phyloP scores from a whole-genome alignment of 345 rosid species.

The Atalantia buxifolia region DNA sequence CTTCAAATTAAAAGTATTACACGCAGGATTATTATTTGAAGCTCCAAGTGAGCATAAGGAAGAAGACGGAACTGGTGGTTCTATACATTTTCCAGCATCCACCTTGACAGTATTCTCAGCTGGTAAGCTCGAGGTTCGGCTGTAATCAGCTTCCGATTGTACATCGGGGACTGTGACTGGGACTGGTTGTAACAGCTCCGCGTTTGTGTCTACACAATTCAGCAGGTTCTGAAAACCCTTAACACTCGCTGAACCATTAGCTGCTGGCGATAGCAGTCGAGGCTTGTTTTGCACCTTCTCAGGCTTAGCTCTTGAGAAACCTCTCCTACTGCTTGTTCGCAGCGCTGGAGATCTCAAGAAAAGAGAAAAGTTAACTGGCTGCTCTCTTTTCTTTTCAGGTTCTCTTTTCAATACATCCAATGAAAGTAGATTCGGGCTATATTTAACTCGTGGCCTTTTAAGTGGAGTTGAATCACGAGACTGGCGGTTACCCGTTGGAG shows the following conservation, averaged over 20 bases:
- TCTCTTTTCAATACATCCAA: neutral
- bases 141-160: slow-evolving; percentile 50
- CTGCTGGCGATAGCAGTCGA: neutral
- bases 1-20: slow-evolving; percentile 16
- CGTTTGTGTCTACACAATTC: neutral
- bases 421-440: neutral
- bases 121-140: neutral
- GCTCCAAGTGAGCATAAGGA: slow-evolving; percentile 40
- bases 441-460: neutral
- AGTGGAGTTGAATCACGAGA: slow-evolving; percentile 1
- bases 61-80: slow-evolving; percentile 27
- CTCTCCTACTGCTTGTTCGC: neutral
- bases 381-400: slow-evolving; percentile 7
- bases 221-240: neutral
- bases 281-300: slow-evolving; percentile 10
- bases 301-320: slow-evolving; percentile 2
- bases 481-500: neutral
- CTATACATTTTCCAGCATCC: neutral
- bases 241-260: neutral
- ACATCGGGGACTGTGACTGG: slow-evolving; percentile 42
- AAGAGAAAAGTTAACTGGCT: slow-evolving; percentile 22
- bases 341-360: slow-evolving; percentile 12
- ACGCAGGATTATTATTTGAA: slow-evolving; percentile 40
- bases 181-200: neutral
- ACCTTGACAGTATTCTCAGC: slow-evolving; percentile 8